Evolutionary conservation across 2,329 filamentous ascomycete genomes (phyloP).

Genomic region (Colletotrichum liriopes): DNA sequence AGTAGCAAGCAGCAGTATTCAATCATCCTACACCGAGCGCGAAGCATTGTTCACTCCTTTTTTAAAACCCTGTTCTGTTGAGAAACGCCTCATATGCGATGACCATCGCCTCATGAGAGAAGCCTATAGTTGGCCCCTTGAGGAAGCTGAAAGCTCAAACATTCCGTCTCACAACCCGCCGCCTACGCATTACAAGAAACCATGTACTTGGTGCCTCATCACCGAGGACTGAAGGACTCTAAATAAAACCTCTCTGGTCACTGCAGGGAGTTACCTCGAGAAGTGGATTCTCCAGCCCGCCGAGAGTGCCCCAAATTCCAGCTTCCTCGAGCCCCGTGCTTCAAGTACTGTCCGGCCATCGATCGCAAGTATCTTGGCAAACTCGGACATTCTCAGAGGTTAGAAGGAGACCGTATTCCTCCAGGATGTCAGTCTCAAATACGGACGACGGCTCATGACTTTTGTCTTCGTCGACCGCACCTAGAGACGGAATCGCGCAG

Average conservation of each 20-base stretch:
- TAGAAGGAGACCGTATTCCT: neutral
- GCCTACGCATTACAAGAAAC: neutral
- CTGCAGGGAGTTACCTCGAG: neutral
- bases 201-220: neutral
- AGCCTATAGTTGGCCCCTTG: neutral
- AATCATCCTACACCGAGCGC: neutral
- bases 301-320: neutral
- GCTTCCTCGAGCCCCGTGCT: neutral
- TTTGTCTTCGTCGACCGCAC: neutral
- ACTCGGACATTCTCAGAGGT: neutral
- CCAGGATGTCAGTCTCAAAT: neutral
- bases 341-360: neutral
- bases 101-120: neutral
- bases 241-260: neutral
- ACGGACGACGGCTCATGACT: neutral
- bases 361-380: neutral
- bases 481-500: neutral
- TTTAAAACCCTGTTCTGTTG: neutral
- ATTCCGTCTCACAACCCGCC: neutral
- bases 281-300: neutral
- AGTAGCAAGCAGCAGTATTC: neutral
- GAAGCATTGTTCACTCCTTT: neutral
- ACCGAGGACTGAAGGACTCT: neutral
- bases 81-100: neutral
- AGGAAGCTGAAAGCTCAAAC: neutral